Conservation (phyloP, 2,329 filamentous ascomycete species). For the Diplodia mutila region DNA sequence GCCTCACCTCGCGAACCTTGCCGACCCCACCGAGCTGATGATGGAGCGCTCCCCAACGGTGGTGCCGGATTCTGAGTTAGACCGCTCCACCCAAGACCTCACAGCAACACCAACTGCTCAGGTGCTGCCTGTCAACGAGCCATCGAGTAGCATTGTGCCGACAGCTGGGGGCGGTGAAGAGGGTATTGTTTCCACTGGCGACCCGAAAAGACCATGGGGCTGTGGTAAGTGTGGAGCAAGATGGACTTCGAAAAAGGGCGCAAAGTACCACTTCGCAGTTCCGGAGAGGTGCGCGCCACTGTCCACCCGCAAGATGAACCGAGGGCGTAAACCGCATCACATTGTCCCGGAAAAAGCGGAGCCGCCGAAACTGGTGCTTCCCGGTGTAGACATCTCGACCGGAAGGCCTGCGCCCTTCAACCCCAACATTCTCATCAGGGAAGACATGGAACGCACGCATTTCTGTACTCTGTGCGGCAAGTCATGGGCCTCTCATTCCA, state of each 20-base stretch:
- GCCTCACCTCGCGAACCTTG: background rate
- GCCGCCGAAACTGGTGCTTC: background rate
- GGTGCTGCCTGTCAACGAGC: background rate
- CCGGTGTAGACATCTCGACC: background rate
- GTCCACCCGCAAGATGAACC: background rate
- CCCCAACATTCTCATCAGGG: background rate
- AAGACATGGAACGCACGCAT: conserved; percentile 1
- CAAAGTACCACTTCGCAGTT: background rate
- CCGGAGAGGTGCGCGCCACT: background rate
- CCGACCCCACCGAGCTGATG: background rate
- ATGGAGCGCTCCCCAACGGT: background rate
- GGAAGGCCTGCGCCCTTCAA: background rate
- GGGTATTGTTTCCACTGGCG: background rate
- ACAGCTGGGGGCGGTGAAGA: background rate
- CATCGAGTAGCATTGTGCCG: background rate
- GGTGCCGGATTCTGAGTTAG: background rate
- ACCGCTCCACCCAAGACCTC: background rate
- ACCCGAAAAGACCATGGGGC: background rate
- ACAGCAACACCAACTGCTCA: background rate
- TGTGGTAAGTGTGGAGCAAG: background rate
- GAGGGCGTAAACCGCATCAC: background rate
- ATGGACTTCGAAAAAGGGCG: background rate
- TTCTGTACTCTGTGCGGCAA: conserved; percentile 9
- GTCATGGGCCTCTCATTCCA: background rate
- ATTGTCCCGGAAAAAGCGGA: background rate